These are phyloP conservation scores for Melanogaster broomeanus DNA, from an alignment of 768 basidiomycete species.

Conservation along the genomic window DNA sequence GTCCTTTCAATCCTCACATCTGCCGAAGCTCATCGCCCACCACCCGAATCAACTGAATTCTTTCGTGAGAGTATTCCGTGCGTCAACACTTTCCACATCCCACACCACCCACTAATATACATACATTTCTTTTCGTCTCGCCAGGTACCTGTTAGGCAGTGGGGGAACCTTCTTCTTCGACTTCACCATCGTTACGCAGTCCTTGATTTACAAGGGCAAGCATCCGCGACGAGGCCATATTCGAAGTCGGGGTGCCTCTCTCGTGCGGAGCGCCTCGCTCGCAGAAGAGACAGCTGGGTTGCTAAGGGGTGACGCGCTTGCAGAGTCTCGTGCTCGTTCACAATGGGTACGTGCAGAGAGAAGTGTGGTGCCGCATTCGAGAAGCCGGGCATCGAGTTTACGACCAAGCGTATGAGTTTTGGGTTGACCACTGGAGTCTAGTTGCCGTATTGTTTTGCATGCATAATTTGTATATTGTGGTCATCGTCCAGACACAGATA, in stretches of 20 bases:
- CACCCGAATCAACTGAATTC: conserved; percentile 62
- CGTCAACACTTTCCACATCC: conserved; percentile 31
- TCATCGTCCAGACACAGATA: neutral
- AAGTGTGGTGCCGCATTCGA: conserved; percentile 27
- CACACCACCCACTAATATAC: neutral
- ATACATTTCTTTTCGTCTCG: neutral
- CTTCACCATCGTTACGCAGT: conserved; percentile 86
- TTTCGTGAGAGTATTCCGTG: conserved; percentile 85
- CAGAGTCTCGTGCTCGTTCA: conserved; percentile 28
- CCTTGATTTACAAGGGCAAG: conserved; percentile 68
- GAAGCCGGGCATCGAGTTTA: conserved; percentile 39
- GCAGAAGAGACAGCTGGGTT: conserved; percentile 54
- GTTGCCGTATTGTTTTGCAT: no score
- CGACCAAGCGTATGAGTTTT: neutral
- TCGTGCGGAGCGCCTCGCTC: conserved; percentile 26
- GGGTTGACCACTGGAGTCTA: neutral
- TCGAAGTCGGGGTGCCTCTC: conserved; percentile 28
- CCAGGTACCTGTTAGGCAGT: conserved; percentile 85
- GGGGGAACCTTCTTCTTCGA: conserved; percentile 94
- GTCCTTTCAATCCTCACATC: conserved; percentile 87
- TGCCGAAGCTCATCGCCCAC: conserved; percentile 58
- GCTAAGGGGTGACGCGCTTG: conserved; percentile 42
- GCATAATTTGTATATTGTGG: conserved; percentile 2
- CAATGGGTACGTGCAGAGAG: conserved; percentile 23
- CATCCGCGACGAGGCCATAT: conserved; percentile 34